These are phyloP conservation scores for Tolypocladium endophyticum DNA, from an alignment of 2,329 filamentous ascomycete species.

Conservation along the genomic window DNA sequence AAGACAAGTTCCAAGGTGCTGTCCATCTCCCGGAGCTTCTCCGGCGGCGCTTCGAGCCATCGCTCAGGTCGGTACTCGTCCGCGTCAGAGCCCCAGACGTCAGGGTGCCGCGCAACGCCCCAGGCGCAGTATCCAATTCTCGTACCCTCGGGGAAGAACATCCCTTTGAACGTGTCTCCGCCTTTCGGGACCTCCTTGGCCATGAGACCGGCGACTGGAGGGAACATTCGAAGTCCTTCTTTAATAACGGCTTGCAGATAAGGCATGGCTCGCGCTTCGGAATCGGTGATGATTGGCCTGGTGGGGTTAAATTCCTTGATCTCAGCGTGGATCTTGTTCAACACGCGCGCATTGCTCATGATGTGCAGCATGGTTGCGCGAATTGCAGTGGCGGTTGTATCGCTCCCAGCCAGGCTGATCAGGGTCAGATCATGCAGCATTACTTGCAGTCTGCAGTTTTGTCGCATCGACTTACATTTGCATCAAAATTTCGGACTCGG, in stretches of 20 bases:
- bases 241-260: slow-evolving; percentile 40
- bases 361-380: slow-evolving; percentile 42
- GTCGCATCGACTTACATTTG: slow-evolving; percentile 16
- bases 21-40: slow-evolving; percentile 22
- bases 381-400: slow-evolving; percentile 46
- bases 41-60: slow-evolving; percentile 23
- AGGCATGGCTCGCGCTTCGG: slow-evolving; percentile 23
- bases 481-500: slow-evolving; percentile 32
- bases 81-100: slow-evolving; percentile 24
- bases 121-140: slow-evolving; percentile 22
- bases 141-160: slow-evolving; percentile 21
- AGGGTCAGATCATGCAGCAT: neutral
- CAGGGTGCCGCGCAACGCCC: slow-evolving; percentile 20
- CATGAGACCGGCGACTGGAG: slow-evolving; percentile 25
- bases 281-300: slow-evolving; percentile 16
- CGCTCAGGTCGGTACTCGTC: slow-evolving; percentile 22
- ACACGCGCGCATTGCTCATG: slow-evolving; percentile 36
- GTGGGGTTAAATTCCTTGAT: slow-evolving; percentile 9
- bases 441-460: neutral
- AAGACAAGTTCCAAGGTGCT: slow-evolving; percentile 26
- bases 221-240: slow-evolving; percentile 30
- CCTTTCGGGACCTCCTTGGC: slow-evolving; percentile 20
- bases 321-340: slow-evolving; percentile 28
- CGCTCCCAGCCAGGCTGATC: slow-evolving; percentile 40
- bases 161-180: slow-evolving; percentile 20